Percentiles rank a stretch among this genome's conserved stretches.
Evolutionary conservation across 306 rosid species (phyloP).

Genomic region (Quercus glauca): DNA sequence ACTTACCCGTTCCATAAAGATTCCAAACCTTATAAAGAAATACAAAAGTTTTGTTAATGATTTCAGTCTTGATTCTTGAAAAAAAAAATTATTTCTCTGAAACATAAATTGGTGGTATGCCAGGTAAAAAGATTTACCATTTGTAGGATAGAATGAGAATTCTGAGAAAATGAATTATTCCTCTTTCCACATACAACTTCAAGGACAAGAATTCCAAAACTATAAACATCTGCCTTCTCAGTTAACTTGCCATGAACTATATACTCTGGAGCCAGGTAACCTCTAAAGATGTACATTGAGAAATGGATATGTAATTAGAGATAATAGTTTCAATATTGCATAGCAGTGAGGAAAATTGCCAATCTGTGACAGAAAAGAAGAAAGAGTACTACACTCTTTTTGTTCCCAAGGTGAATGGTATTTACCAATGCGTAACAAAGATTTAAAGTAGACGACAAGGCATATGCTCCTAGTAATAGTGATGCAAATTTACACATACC

Average conservation of each 20-base stretch:
- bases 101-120: not conserved
- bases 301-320: not conserved
- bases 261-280: slow-evolving; percentile 86
- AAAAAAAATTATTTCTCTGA: not conserved
- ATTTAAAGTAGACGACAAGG: not conserved
- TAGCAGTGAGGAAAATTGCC: not conserved
- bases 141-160: slow-evolving; percentile 30
- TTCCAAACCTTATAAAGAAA: slow-evolving; percentile 37
- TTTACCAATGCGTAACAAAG: not conserved
- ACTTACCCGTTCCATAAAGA: slow-evolving; percentile 29
- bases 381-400: not conserved
- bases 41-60: not conserved
- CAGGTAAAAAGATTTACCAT: slow-evolving; percentile 19
- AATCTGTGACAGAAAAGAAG: not conserved
- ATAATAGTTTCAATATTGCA: not conserved
- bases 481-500: not conserved
- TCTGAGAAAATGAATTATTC: slow-evolving; percentile 27
- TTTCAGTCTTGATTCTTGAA: not conserved
- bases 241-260: slow-evolving; percentile 54
- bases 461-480: not conserved
- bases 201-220: slow-evolving; percentile 62
- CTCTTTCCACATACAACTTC: slow-evolving; percentile 63
- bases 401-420: not conserved
- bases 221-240: slow-evolving; percentile 73
- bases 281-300: slow-evolving; percentile 31